phyloP scores from a whole-genome alignment of 495 filamentous ascomycete species.

The Penicillium herquei region DNA sequence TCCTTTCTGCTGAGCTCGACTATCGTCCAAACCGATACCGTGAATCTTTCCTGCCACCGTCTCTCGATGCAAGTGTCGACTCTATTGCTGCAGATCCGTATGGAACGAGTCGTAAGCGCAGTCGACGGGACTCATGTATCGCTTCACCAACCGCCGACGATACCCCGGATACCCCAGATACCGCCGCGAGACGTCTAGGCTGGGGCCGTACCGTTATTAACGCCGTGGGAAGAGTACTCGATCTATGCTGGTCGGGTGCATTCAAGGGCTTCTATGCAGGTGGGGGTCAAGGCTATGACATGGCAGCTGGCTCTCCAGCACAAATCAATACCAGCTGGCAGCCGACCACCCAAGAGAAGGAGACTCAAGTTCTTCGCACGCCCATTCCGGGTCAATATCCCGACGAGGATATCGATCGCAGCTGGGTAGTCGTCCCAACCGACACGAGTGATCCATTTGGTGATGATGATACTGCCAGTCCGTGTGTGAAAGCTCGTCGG shows the following conservation, averaged over 20 bases:
- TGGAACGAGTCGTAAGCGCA: conserved; percentile 40
- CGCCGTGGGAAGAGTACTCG: conserved; percentile 75
- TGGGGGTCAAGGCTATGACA: conserved; percentile 68
- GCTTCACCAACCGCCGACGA: conserved; percentile 21
- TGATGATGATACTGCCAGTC: conserved; percentile 16
- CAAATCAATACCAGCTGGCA: conserved; percentile 28
- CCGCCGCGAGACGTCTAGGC: conserved; percentile 22
- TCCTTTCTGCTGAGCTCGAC: conserved; percentile 38
- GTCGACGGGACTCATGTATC: conserved; percentile 35
- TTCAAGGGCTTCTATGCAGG: conserved; percentile 86
- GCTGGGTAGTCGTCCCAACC: conserved; percentile 76
- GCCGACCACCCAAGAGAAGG: conserved; percentile 17
- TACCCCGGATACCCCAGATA: conserved; percentile 1
- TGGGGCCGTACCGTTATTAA: conserved; percentile 50
- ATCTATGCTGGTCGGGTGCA: conserved; percentile 71
- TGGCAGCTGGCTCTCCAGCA: conserved; percentile 22
- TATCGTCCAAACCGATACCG: conserved; percentile 46
- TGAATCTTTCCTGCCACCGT: conserved; percentile 35
- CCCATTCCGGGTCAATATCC: conserved; percentile 31
- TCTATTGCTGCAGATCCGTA: conserved; percentile 21
- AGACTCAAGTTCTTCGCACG: conserved; percentile 17
- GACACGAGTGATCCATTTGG: conserved; percentile 20
- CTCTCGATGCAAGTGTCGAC: conserved; percentile 34
- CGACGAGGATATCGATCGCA: conserved; percentile 59
- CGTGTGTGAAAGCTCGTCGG: conserved; percentile 19